Percentiles rank a stretch among this genome's conserved stretches.
These are phyloP conservation scores for Paracoccidioides lutzii DNA, from an alignment of 2,329 filamentous ascomycete species.

Conservation along the genomic window DNA sequence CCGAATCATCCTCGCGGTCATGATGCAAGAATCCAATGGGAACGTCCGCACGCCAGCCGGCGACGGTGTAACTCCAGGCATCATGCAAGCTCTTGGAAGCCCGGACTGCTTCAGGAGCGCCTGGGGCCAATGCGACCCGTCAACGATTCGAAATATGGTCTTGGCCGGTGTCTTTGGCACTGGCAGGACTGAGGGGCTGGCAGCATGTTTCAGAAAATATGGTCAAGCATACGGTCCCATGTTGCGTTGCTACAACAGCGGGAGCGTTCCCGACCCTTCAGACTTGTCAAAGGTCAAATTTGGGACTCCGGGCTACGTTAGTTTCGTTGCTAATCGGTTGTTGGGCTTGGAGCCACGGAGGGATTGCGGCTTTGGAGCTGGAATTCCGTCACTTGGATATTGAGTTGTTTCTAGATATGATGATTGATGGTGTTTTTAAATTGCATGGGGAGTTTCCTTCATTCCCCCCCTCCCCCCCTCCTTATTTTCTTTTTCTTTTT, in stretches of 20 bases:
- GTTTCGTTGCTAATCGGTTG: constrained; percentile 3
- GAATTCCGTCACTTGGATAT: neutral
- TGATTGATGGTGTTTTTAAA: neutral
- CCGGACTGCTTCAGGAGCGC: neutral
- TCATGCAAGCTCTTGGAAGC: constrained; percentile 1
- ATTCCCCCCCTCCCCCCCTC: too few species aligned
- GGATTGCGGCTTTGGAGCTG: neutral
- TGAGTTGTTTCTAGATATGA: neutral
- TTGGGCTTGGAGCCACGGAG: neutral
- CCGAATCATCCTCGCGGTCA: neutral
- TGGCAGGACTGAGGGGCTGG: neutral
- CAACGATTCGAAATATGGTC: neutral
- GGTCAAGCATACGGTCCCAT: neutral
- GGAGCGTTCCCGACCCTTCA: neutral
- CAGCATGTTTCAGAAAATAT: neutral
- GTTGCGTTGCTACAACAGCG: constrained; percentile 4
- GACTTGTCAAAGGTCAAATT: neutral
- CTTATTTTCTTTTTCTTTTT: neutral
- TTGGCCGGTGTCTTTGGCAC: neutral
- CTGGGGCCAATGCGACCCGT: neutral
- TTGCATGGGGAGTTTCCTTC: neutral
- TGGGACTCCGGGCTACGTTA: constrained; percentile 3
- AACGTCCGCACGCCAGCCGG: neutral
- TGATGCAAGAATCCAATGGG: constrained; percentile 3
- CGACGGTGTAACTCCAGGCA: neutral